These are phyloP conservation scores for Batkoa obscura DNA, from an alignment of 371 early-diverging fungal species.

Conservation along the genomic window DNA sequence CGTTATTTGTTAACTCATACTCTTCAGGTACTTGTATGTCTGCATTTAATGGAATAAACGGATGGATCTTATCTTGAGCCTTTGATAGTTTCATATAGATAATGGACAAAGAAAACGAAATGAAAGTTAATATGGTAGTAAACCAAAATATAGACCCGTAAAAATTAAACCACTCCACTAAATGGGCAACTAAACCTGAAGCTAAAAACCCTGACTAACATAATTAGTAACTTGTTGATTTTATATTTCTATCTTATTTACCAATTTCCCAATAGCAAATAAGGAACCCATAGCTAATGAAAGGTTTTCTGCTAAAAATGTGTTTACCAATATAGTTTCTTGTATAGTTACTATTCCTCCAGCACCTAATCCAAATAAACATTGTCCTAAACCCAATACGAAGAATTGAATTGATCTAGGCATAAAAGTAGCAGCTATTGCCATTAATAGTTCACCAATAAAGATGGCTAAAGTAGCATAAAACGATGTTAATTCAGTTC, in stretches of 20 bases:
- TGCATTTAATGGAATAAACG: no score
- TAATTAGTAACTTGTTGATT: no score
- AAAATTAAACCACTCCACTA: not conserved
- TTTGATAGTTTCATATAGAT: not conserved
- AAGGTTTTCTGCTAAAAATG: not conserved
- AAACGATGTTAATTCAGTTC: not conserved
- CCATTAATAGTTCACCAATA: not conserved
- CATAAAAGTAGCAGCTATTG: not conserved
- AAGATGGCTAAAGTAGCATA: not conserved
- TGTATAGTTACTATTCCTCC: constrained; percentile 3
- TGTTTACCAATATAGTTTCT: not conserved
- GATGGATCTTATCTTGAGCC: no score
- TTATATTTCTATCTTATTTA: not conserved
- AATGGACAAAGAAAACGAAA: not conserved
- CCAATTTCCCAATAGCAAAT: constrained; percentile 3
- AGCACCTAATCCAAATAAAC: constrained; percentile 3
- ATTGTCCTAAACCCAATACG: not conserved
- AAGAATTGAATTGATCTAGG: not conserved
- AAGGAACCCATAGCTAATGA: constrained; percentile 1
- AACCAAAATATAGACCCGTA: constrained; percentile 5
- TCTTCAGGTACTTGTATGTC: no score
- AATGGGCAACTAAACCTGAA: not conserved
- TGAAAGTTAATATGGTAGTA: not conserved
- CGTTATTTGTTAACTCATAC: no score
- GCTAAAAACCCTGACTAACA: not conserved